These are phyloP conservation scores for Asterophora lycoperdoides DNA, from an alignment of 768 basidiomycete genomes.

Conservation along the genomic window DNA sequence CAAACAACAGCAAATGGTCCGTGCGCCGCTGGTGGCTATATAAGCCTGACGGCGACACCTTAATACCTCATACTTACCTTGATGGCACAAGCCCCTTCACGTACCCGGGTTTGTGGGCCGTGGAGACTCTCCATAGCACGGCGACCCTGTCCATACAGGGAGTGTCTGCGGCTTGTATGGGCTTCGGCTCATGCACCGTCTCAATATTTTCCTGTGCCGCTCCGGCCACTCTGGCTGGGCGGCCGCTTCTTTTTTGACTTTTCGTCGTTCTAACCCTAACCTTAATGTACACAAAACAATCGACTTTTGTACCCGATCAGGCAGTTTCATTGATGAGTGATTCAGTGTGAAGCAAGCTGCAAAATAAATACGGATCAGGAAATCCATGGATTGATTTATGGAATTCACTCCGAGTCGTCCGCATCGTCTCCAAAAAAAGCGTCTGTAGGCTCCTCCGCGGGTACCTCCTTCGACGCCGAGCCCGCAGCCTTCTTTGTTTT, in stretches of 20 bases:
- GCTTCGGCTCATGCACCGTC: constrained; percentile 65
- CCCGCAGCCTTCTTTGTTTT: constrained; percentile 9
- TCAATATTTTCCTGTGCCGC: constrained; percentile 61
- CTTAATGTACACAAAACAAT: constrained; percentile 19
- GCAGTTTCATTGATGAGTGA: too few relatives aligned
- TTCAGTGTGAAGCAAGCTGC: too few relatives aligned
- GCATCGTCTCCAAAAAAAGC: constrained; percentile 41
- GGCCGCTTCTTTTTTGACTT: constrained; percentile 29
- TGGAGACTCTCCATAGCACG: constrained; percentile 63
- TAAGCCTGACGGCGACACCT: constrained; percentile 8
- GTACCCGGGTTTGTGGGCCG: constrained; percentile 53
- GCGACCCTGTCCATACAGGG: constrained; percentile 68
- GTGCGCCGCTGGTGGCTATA: constrained; percentile 23
- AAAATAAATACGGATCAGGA: neutral
- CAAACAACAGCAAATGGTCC: constrained; percentile 21
- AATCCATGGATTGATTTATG: constrained; percentile 2
- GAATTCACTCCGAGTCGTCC: constrained; percentile 26
- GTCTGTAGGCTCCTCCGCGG: constrained; percentile 25
- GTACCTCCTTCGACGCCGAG: neutral
- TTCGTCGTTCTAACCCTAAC: constrained; percentile 41
- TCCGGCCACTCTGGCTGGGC: constrained; percentile 45
- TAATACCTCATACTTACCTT: constrained; percentile 48
- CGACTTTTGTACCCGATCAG: neutral
- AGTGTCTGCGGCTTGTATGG: constrained; percentile 49
- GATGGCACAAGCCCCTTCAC: constrained; percentile 58